Conservation (phyloP, 108 stramenopile genomes). For the Skeletonema potamos region DNA sequence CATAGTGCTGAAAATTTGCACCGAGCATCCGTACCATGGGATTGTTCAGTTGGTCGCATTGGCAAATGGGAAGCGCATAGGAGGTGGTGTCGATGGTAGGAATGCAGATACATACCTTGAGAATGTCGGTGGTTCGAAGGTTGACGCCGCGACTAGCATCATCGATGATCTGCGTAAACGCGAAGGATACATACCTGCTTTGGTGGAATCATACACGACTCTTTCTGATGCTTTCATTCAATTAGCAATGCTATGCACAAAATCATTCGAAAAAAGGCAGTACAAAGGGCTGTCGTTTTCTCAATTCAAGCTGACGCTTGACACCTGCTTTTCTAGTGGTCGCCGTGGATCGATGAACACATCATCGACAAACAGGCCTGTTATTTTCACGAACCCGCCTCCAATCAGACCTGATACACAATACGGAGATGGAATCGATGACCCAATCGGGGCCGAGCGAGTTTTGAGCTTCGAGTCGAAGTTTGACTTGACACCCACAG, state of each 20-base stretch:
- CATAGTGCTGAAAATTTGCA: conserved; percentile 69
- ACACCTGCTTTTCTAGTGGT: conserved; percentile 43
- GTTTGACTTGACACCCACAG: conserved; percentile 81
- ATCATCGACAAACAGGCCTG: conserved; percentile 46
- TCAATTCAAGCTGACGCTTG: conserved; percentile 50
- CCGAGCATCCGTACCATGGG: conserved; percentile 88
- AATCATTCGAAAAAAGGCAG: conserved; percentile 13
- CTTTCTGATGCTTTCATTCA: conserved; percentile 69
- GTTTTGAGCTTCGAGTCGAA: conserved; percentile 63
- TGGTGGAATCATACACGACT: conserved; percentile 58
- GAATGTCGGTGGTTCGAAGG: conserved; percentile 61
- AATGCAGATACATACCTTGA: conserved; percentile 44
- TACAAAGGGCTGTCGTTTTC: conserved; percentile 34
- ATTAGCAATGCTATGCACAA: conserved; percentile 54
- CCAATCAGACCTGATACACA: conserved; percentile 55
- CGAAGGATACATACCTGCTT: conserved; percentile 38
- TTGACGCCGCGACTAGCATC: conserved; percentile 57
- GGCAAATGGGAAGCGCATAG: conserved; percentile 68
- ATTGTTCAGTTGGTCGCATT: conserved; percentile 79
- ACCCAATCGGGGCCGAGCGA: conserved; percentile 69
- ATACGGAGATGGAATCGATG: conserved; percentile 69
- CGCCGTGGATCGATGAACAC: conserved; percentile 31
- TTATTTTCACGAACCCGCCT: conserved; percentile 72
- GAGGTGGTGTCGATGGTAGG: conserved; percentile 47
- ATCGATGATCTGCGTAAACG: conserved; percentile 37